Evolutionary conservation across 441 rosid genomes (phyloP).

Genomic region (Eruca vesicaria): DNA sequence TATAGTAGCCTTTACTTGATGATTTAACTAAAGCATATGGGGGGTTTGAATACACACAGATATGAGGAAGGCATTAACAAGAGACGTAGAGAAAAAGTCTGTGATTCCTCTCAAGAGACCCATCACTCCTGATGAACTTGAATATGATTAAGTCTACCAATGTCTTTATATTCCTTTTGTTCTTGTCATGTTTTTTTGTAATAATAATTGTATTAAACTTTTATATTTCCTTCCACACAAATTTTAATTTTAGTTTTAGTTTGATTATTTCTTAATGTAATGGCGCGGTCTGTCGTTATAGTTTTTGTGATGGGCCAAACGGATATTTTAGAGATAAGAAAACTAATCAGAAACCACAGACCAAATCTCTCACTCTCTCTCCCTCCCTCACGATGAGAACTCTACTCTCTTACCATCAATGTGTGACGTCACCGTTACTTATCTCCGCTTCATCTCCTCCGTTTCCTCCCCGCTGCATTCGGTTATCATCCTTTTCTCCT

Average conservation of each 20-base stretch:
- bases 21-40: not conserved
- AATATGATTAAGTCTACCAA: too few species aligned
- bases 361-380: conserved; percentile 4
- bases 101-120: conserved; percentile 86
- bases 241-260: not conserved
- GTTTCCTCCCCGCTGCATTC: conserved; percentile 15
- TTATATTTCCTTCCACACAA: not conserved
- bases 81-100: conserved; percentile 91
- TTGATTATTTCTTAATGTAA: not conserved
- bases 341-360: conserved; percentile 35
- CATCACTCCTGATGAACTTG: conserved; percentile 84
- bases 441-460: conserved; percentile 16
- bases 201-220: not conserved
- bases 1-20: not conserved
- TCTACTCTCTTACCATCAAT: conserved; percentile 27
- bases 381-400: conserved; percentile 29
- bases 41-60: conserved; percentile 43
- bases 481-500: conserved; percentile 3
- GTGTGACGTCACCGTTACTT: conserved; percentile 31
- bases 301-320: conserved; percentile 11
- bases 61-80: conserved; percentile 93
- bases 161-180: too few species aligned
- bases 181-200: not conserved
- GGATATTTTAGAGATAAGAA: conserved; percentile 32
- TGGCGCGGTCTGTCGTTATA: not conserved